phyloP scores from a whole-genome alignment of 139 green algal genomes.

The Volvox reticuliferus region DNA sequence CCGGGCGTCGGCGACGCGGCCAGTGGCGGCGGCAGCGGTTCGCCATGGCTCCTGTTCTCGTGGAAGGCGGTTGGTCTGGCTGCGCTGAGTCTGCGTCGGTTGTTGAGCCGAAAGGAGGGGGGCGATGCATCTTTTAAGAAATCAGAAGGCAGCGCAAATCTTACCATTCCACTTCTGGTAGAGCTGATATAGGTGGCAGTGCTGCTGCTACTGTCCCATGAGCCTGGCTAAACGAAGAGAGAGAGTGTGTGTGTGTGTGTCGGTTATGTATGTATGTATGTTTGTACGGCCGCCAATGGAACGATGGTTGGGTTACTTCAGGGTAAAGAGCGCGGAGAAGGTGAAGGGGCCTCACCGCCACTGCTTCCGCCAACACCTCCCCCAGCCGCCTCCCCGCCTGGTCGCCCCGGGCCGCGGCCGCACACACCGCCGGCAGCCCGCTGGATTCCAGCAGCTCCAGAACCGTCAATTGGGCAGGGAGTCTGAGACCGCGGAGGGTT shows the following conservation, averaged over 20 bases:
- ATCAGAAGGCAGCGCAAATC: no score
- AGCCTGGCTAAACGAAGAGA: no score
- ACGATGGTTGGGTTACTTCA: no score
- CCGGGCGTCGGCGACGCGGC: neutral
- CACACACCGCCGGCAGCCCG: conserved; percentile 59
- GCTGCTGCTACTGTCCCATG: no score
- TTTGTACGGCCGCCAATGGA: neutral
- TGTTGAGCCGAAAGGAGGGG: no score
- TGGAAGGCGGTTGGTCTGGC: neutral
- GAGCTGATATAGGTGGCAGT: no score
- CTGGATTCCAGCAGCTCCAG: conserved; percentile 69
- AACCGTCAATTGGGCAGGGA: conserved; percentile 56
- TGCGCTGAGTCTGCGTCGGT: conserved; percentile 14
- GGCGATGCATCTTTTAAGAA: no score
- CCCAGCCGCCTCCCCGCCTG: conserved; percentile 55
- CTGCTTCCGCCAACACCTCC: conserved; percentile 70
- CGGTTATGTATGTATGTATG: no score
- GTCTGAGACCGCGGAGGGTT: neutral
- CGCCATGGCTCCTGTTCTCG: conserved; percentile 21
- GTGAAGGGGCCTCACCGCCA: conserved; percentile 60
- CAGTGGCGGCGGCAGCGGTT: neutral
- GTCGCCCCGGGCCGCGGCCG: conserved; percentile 52
- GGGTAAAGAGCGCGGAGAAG: no score
- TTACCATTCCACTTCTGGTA: no score
- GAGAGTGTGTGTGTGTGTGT: no score